A percentile compares a stretch with the other conserved stretches of the same genome.
Conservation (phyloP, 2,329 filamentous ascomycete species). For the Teratosphaeria viscida region DNA sequence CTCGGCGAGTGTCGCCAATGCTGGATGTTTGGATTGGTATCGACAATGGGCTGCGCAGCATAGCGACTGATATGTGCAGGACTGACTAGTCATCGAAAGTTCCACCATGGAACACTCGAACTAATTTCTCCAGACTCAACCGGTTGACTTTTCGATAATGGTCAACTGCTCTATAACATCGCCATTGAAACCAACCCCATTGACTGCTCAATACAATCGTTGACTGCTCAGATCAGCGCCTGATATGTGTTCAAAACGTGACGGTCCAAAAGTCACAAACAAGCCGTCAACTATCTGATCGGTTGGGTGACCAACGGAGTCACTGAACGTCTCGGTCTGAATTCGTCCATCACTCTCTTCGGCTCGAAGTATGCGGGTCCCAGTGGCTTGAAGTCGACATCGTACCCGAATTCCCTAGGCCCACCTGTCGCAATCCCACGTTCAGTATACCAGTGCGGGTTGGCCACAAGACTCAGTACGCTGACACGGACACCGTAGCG, state of each 20-base stretch:
- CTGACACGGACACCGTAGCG: constrained; percentile 43
- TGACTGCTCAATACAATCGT: too few species aligned
- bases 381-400: constrained; percentile 40
- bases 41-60: constrained; percentile 55
- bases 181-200: too few species aligned
- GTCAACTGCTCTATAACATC: too few species aligned
- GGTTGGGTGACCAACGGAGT: too few species aligned
- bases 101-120: too few species aligned
- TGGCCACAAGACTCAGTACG: constrained; percentile 45
- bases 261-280: too few species aligned
- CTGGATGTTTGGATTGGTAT: constrained; percentile 82
- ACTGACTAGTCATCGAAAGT: not conserved
- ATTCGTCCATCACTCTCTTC: constrained; percentile 45
- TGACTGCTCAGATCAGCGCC: too few species aligned
- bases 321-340: constrained; percentile 6
- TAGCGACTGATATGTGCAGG: not conserved
- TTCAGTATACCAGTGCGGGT: constrained; percentile 43
- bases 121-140: too few species aligned
- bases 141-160: too few species aligned
- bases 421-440: constrained; percentile 42
- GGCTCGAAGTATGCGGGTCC: constrained; percentile 43
- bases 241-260: too few species aligned
- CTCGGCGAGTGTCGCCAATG: constrained; percentile 87
- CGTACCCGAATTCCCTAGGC: constrained; percentile 39
- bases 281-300: too few species aligned